Base-by-base conservation (phyloP, 148 eudicot species). In the Cornus suecica region DNA sequence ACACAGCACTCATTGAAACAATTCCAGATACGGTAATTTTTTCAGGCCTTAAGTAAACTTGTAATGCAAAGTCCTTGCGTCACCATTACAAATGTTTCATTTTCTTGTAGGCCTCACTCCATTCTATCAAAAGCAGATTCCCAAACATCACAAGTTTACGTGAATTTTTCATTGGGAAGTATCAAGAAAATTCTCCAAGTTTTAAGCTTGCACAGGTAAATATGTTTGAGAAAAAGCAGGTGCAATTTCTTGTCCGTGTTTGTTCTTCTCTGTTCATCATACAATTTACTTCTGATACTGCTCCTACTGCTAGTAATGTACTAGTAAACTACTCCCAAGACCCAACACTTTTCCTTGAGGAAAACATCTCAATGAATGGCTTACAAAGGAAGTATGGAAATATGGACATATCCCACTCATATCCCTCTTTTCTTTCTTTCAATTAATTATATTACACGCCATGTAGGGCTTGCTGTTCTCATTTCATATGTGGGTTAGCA, bases 151-250 rank as follows among this genome's bases (percentile, higher is more conserved):
- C 96, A 78, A 95, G 98, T 85, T 86, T 93, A 82, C 94, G 99
- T 1, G 93, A 95, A 68, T 95, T 95, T 84, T 95, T 86, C 80
- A 85, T 84, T 84, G 98, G 93, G 76, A 95, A 93, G 84, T 95
- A 95, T 79, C 77, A 86, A 83, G 99, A 91, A 79, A 88, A 95
- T 76, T 91, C 99, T 81, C 91, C 97, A 51, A 84, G 86, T 73
- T 95, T 88, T 83, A 95, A 95, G 82, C 97, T 95, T 83, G 97
- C 99, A 58, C 99, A 95, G 98, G 99, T 95, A 87, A 76, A 77
- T 71, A 66, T n/a, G 28, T 4, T 65, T 68, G 72, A 66, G 30
- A 51, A 37, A 10, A 9, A 61, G n/a, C 13, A 61, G 18, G 37
- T 71, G 66, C 68, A 9, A 16, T 67, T 68, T 6, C 8, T 37